Percentiles rank a stretch among this genome's conserved stretches.
Evolutionary conservation across 2,329 filamentous ascomycete species (phyloP).

Genomic region (Fusarium odoratissimum): DNA sequence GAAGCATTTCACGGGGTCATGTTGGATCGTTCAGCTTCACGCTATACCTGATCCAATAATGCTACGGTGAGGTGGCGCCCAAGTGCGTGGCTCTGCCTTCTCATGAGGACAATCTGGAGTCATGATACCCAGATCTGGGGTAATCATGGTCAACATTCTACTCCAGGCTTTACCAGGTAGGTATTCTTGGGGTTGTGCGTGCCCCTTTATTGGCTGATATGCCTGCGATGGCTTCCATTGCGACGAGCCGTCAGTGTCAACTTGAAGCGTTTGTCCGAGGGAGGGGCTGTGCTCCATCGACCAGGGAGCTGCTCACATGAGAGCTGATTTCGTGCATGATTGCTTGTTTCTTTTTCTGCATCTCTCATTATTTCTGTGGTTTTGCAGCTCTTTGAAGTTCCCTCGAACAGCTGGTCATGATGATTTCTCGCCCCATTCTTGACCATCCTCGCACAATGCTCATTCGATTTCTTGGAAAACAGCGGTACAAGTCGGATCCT

Average conservation of each 20-base stretch:
- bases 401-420: slow-evolving; percentile 13
- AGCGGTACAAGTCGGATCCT: background rate
- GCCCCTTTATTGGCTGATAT: slow-evolving; percentile 21
- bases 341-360: background rate
- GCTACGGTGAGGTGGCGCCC: background rate
- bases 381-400: background rate
- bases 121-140: slow-evolving; percentile 25
- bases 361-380: background rate
- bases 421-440: slow-evolving; percentile 14
- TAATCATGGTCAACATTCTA: slow-evolving; percentile 8
- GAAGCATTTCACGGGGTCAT: slow-evolving; percentile 14
- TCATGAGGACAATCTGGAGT: slow-evolving; percentile 14
- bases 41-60: slow-evolving; percentile 12
- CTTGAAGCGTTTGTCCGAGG: slow-evolving; percentile 21
- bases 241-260: slow-evolving; percentile 11
- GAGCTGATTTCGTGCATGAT: slow-evolving; percentile 10
- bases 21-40: slow-evolving; percentile 2
- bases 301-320: slow-evolving; percentile 26
- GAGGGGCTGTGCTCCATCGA: slow-evolving; percentile 20
- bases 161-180: slow-evolving; percentile 13
- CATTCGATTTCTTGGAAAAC: background rate
- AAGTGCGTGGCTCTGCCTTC: slow-evolving; percentile 18
- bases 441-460: background rate
- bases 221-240: slow-evolving; percentile 9
- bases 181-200: slow-evolving; percentile 14